These are phyloP conservation scores for Penicillium janthinellum DNA, from an alignment of 2,329 filamentous ascomycete genomes.

Conservation along the genomic window DNA sequence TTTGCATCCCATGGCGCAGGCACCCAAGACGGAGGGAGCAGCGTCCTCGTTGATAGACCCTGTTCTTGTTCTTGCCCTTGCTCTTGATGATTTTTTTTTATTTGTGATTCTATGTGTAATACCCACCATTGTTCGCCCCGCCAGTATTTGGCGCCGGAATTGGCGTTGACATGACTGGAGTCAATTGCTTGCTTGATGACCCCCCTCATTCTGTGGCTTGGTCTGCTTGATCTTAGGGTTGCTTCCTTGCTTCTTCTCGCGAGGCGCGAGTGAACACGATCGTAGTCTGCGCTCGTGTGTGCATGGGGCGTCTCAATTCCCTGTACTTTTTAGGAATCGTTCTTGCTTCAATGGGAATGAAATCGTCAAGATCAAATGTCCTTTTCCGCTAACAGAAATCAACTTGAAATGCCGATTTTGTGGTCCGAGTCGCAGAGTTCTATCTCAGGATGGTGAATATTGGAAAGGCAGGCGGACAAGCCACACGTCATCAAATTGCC, in stretches of 20 bases:
- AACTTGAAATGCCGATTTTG: too few species aligned
- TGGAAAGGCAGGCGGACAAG: too few species aligned
- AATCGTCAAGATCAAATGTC: too few species aligned
- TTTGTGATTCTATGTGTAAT: conserved; percentile 23
- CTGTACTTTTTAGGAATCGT: too few species aligned
- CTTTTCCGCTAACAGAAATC: too few species aligned
- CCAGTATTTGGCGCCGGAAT: conserved; percentile 17
- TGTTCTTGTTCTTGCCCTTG: conserved; percentile 6
- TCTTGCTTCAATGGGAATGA: too few species aligned
- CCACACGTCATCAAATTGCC: too few species aligned
- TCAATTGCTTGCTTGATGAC: conserved; percentile 16
- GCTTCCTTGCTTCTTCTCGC: not conserved
- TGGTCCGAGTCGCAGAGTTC: too few species aligned
- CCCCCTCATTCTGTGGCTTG: not conserved
- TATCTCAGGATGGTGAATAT: too few species aligned
- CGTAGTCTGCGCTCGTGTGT: not conserved
- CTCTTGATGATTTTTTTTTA: conserved; percentile 25
- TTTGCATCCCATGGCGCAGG: conserved; percentile 3
- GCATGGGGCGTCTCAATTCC: not conserved
- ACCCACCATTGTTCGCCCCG: conserved; percentile 26
- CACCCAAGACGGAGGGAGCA: not conserved
- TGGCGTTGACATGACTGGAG: conserved; percentile 26
- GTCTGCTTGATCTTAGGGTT: conserved; percentile 1
- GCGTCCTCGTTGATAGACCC: conserved; percentile 2
- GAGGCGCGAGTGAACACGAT: not conserved